Conservation (phyloP, 2,329 filamentous ascomycete genomes). For the Xylaria sp. region DNA sequence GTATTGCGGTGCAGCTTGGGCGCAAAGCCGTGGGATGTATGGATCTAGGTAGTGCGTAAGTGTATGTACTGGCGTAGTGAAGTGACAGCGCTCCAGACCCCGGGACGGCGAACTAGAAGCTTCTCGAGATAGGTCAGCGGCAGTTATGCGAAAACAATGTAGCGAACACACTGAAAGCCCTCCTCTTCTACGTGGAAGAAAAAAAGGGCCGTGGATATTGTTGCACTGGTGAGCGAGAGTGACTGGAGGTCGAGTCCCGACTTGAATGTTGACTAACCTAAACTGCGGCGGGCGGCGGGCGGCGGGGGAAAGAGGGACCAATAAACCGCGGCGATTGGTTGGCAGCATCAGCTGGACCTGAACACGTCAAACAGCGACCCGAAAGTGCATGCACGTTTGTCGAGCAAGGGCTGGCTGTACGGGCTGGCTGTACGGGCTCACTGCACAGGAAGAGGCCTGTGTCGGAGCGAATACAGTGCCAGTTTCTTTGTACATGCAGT, state of each 20-base stretch:
- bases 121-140: neutral
- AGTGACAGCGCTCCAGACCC: neutral
- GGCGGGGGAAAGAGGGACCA: neutral
- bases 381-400: neutral
- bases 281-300: no score
- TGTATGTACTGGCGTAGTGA: neutral
- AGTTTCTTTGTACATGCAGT: no score
- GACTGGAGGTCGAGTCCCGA: constrained; percentile 22
- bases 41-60: neutral
- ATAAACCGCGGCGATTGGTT: constrained; percentile 13
- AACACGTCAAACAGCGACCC: constrained; percentile 22
- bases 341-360: constrained; percentile 24
- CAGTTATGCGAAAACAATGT: neutral
- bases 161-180: neutral
- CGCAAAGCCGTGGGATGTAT: neutral
- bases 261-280: constrained; percentile 19
- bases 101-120: neutral
- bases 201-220: constrained; percentile 6
- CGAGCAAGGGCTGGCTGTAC: neutral
- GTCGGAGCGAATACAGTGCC: no score
- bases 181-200: neutral
- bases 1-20: neutral
- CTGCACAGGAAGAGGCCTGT: no score
- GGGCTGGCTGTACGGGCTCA: no score
- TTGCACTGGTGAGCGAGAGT: no score